Percentiles rank a stretch among this genome's conserved stretches.
These are phyloP conservation scores for Conidiobolus coronatus DNA, from an alignment of 371 early-diverging fungal species.

Conservation along the genomic window DNA sequence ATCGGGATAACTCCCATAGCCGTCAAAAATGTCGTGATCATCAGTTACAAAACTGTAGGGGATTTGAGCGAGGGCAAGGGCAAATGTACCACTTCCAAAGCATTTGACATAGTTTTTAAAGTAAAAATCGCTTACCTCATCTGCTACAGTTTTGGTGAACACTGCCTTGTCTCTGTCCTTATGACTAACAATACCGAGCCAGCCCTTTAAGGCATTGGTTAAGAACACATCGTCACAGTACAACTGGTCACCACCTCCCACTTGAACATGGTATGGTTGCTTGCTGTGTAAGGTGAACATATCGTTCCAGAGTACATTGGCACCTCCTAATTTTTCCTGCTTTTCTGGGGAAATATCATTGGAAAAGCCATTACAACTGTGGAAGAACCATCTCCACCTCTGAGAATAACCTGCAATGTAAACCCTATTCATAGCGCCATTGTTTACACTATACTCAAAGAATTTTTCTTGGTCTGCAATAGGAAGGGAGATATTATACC, in stretches of 20 bases:
- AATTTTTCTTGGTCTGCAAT: not conserved
- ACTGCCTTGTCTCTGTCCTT: slow-evolving; percentile 15
- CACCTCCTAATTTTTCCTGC: slow-evolving; percentile 28
- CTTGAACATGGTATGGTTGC: slow-evolving; percentile 46
- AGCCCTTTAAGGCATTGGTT: slow-evolving; percentile 25
- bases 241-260: slow-evolving; percentile 75
- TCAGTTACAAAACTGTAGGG: slow-evolving; percentile 58
- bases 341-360: slow-evolving; percentile 22
- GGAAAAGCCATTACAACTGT: slow-evolving; percentile 47
- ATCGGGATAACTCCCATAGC: slow-evolving; percentile 65
- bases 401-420: slow-evolving; percentile 15
- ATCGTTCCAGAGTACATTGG: slow-evolving; percentile 57
- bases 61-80: slow-evolving; percentile 34
- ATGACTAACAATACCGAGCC: slow-evolving; percentile 17
- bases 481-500: not conserved
- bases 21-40: slow-evolving; percentile 65
- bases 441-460: not conserved
- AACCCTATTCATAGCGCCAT: slow-evolving; percentile 7
- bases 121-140: slow-evolving; percentile 35
- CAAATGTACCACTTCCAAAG: slow-evolving; percentile 37
- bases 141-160: slow-evolving; percentile 24
- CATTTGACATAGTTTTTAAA: slow-evolving; percentile 43
- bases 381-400: slow-evolving; percentile 28
- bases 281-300: slow-evolving; percentile 35
- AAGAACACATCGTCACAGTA: slow-evolving; percentile 38